Evolutionary conservation across 2,329 filamentous ascomycete genomes (phyloP), one percentile per base, ranked within the genome.

Genomic region (Fusarium solani-melongenae): DNA sequence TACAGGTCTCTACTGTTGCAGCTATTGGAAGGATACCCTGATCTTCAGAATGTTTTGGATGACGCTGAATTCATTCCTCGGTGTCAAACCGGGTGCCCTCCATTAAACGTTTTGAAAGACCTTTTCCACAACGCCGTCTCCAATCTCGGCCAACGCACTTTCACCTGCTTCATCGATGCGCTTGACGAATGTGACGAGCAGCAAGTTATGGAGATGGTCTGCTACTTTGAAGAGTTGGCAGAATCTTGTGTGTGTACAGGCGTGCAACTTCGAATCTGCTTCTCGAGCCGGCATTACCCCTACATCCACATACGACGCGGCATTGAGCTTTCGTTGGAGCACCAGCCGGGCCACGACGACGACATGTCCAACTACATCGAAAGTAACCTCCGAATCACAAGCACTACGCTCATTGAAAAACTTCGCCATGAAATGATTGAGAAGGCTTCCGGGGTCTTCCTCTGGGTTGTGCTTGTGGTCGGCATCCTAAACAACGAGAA

Each of bases 1-100:
- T 89, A 88, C 69, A 82, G 87, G 4, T 87, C 86, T 0, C 62
- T 90, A 0, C 63, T 90, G 0, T 69, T 80, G 2, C 86, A 90
- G 41, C 75, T 90, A 0, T 76, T 90, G 0, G 27, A 79, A 0
- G 70, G 77, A 1, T 65, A 78, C 1, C 77, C 81, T 0, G 77
- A 83, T 0, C 75, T 87, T 0, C 81, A 83, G 60, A 17, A 67
- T 0, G 70, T 83, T 0, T 69, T 86, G 0, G 78, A 84, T 4
- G 44, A 69, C 5, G 2, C 39, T 0, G 66, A 73, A 0, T 2
- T 67, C 1, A 0, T 66, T 0, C 49, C 61, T 0, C 31, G 0
- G 0, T 20, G 4, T 0, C 62, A 66, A 1, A 9, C 1, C 0
- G 17, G 12, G 1, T 66, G 67, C 9, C 72, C 53, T 0, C 6